These are phyloP conservation scores for Plasmodium berghei DNA, from an alignment of 169 alveolate genomes.

Conservation along the genomic window DNA sequence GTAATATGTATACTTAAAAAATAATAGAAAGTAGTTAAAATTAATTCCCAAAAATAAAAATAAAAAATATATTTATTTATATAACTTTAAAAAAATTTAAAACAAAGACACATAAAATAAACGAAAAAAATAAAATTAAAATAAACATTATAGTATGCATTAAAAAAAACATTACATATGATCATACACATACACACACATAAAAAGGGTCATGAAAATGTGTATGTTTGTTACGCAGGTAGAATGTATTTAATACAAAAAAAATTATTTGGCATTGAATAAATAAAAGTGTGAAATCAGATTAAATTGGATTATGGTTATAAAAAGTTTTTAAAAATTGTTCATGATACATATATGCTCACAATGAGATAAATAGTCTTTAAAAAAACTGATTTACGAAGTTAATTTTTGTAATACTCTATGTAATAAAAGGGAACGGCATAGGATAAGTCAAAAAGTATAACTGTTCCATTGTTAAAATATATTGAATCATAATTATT, in stretches of 20 bases:
- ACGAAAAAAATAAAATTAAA: not conserved
- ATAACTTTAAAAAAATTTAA: slow-evolving; percentile 13
- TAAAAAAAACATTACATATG: not conserved
- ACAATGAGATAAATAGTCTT: too few relatives aligned
- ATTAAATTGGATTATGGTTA: too few relatives aligned
- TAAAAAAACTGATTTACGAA: too few relatives aligned
- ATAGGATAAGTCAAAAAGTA: slow-evolving; percentile 57
- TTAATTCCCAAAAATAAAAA: too few relatives aligned
- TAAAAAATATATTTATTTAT: too few relatives aligned
- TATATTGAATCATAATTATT: slow-evolving; percentile 57
- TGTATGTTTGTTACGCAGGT: not conserved
- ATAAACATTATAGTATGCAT: not conserved
- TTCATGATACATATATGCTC: too few relatives aligned
- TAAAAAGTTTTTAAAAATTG: too few relatives aligned
- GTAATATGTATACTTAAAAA: too few relatives aligned
- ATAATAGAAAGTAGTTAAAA: too few relatives aligned
- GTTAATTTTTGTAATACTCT: slow-evolving; percentile 25
- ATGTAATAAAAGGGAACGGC: slow-evolving; percentile 74
- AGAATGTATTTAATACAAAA: too few relatives aligned
- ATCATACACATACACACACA: not conserved
- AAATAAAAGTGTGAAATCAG: too few relatives aligned
- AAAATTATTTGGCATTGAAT: too few relatives aligned
- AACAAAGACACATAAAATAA: slow-evolving; percentile 10
- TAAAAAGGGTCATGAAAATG: slow-evolving; percentile 1
- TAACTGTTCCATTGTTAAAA: slow-evolving; percentile 31